Conservation (phyloP, 352 stramenopile genomes). For the Pseudoperonospora humuli region DNA sequence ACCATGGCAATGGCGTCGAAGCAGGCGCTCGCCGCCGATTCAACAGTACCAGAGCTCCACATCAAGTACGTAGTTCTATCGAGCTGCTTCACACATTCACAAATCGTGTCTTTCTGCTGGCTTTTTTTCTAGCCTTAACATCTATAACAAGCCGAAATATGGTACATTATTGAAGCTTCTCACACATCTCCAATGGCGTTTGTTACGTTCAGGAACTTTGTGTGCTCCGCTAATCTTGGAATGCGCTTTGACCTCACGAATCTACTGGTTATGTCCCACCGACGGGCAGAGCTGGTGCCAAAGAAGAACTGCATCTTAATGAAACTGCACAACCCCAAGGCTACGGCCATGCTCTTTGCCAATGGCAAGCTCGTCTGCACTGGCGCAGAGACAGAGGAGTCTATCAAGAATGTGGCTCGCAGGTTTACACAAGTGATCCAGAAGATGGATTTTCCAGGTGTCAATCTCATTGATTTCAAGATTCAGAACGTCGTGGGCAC, state of each 20-base stretch:
- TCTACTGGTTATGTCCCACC: constrained; percentile 67
- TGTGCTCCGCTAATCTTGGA: constrained; percentile 72
- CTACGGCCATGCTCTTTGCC: constrained; percentile 78
- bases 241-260: constrained; percentile 75
- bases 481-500: constrained; percentile 80
- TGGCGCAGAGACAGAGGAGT: constrained; percentile 60
- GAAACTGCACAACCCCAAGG: constrained; percentile 59
- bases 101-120: neutral
- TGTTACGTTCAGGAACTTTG: constrained; percentile 44
- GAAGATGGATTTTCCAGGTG: constrained; percentile 77
- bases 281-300: constrained; percentile 61
- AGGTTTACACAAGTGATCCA: constrained; percentile 82
- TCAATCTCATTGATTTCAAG: constrained; percentile 85
- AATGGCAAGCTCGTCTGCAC: constrained; percentile 82
- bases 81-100: neutral
- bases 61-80: constrained; percentile 44
- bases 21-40: constrained; percentile 5
- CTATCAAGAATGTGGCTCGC: constrained; percentile 65
- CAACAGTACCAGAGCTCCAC: constrained; percentile 31
- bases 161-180: neutral
- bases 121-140: neutral
- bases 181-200: neutral
- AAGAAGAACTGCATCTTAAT: constrained; percentile 86
- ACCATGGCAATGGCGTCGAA: constrained; percentile 5
- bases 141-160: neutral